phyloP scores from a whole-genome alignment of 768 basidiomycete genomes.

The Fistulinella prunicolor region DNA sequence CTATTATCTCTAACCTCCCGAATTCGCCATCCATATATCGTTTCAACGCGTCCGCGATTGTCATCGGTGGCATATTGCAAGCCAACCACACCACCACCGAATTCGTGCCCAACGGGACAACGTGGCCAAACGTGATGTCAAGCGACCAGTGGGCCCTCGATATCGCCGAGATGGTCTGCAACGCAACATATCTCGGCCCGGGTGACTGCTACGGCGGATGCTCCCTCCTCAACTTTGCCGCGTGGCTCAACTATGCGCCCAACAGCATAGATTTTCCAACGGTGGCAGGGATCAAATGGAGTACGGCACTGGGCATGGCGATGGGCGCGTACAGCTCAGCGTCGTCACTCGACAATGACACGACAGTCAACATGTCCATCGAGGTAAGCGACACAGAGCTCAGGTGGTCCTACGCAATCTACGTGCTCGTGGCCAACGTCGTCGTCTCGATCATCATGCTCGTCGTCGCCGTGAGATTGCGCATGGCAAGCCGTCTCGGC shows the following conservation, averaged over 20 bases:
- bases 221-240: neutral
- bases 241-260: neutral
- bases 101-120: neutral
- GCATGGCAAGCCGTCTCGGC: neutral
- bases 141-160: neutral
- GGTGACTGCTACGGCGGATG: neutral
- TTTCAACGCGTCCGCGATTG: neutral
- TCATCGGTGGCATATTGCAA: neutral
- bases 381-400: neutral
- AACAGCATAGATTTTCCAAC: too few relatives aligned
- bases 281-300: neutral
- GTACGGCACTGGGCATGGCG: neutral
- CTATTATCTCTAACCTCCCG: neutral
- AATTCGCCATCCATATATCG: neutral
- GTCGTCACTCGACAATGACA: neutral
- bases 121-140: neutral
- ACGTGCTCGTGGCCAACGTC: conserved; percentile 3
- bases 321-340: neutral
- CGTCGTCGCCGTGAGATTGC: neutral
- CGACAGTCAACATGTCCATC: neutral
- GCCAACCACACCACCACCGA: too few relatives aligned
- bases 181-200: neutral
- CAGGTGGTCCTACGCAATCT: neutral
- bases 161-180: conserved; percentile 1
- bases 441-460: conserved; percentile 3